Evolutionary conservation across 805 yeast species (phyloP), one percentile per base, ranked within the genome.

Genomic region (Danielia reshetovae): DNA sequence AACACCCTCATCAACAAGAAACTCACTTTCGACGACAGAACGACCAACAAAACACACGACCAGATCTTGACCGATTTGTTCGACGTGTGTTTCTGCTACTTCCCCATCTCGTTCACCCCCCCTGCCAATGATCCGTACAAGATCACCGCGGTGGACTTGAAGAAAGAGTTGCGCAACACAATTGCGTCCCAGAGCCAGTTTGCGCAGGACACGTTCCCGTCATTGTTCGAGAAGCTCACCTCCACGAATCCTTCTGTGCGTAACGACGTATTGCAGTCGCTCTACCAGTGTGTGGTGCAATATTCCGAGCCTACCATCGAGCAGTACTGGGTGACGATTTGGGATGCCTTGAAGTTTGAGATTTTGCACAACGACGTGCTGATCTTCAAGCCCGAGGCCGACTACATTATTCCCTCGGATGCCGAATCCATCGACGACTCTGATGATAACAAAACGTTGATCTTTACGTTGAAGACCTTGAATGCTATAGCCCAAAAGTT

Each of bases 31-130:
- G 61, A 57, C 22, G 36, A 30, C 14, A 27, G 47, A 25, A 26
- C 36, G 2, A 33, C 38, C 2, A 43, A 54, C 11, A 54, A 66
- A 4, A 60, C 65, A 3, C 65, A 75, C 32, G 45, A 58, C 27
- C 55, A 58, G n/a, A 62, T 56, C 49, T 52, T 73, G 21, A 81
- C 82, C 45, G 86, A 85, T 7, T 56, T 93, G 39, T 94, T 89
- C 54, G 98, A 93, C 54, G 77, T 84, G 23, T 69, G 86, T 26
- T 94, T 90, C 55, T 93, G 98, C 59, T 93, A 93, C 62, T 93
- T 90, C 64, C 99, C 99, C 9, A 89, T 93, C 27, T 84, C 96
- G 1, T 93, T 94, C 62, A 80, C 79, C 38, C 96, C 97, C 1
- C 96, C 97, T 3, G 75, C 79, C 30, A 85, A 85, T 55, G 96